Evolutionary conservation across 148 eudicot species (phyloP).

Genomic region (Rhododendron kiyosumense): DNA sequence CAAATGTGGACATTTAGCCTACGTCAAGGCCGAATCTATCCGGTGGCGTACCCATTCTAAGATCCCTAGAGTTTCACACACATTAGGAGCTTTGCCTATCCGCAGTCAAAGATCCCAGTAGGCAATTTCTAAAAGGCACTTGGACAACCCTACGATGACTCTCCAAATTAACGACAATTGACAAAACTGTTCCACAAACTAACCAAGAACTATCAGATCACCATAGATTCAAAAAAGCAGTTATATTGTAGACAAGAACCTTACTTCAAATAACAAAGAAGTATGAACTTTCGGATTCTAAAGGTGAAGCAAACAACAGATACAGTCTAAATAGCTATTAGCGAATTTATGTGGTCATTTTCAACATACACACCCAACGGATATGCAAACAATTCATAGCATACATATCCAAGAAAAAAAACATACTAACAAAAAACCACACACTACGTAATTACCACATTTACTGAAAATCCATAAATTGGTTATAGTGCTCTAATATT

Average conservation of each 20-base stretch:
- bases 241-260: background rate
- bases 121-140: background rate
- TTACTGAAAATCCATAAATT: background rate
- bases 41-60: background rate
- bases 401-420: background rate
- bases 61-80: background rate
- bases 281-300: background rate
- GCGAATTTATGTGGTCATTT: background rate
- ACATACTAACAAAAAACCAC: background rate
- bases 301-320: background rate
- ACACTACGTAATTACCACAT: background rate
- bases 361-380: background rate
- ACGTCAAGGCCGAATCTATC: background rate
- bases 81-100: background rate
- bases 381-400: background rate
- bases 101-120: background rate
- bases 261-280: background rate
- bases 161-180: background rate
- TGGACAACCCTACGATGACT: background rate
- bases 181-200: background rate
- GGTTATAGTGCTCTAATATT: background rate
- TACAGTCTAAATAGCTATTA: background rate
- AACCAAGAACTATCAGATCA: background rate
- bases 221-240: background rate
- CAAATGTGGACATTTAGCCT: background rate